Evolutionary conservation across 805 yeast genomes (phyloP), one percentile per base, ranked within the genome.

Genomic region (Barnettozyma salicaria): DNA sequence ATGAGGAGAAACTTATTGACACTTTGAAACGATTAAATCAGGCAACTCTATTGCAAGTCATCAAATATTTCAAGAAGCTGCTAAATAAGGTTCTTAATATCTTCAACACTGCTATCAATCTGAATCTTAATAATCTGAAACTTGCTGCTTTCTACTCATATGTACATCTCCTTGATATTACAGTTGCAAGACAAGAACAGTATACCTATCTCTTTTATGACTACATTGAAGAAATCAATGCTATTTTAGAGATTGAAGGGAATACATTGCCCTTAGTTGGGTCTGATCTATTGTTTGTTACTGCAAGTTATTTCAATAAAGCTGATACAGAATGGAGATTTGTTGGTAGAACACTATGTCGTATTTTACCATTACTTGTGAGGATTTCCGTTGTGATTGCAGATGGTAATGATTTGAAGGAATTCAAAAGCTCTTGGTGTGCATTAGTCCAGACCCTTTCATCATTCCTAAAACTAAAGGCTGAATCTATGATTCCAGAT

Each of bases 171-270:
- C 56, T 82, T 23, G 86, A 80, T 55, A 65, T 76, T 34, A 67
- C 79, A 13, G 63, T 80, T 48, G 85, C 82, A 3, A 72, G 80
- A 50, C 78, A 78, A 50, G 80, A 77, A 42, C 80, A 76, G 44
- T 76, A 77, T 56, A 64, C 73, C 28, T 72, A 73, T 43, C 50
- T 79, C 48, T 68, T 80, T 47, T 76, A 76, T 34, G 63, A 67
- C 10, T 77, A 76, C 45, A 55, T 71, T 27, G 47, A 55, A 7
- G 40, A 40, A 19, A 20, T 40, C n/a, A 20, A 11, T 4, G 30
- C 19, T 14, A 6, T 37, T 12, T 16, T 28, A 6, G 59, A 60
- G 7, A 34, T 38, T 7, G 38, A 45, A 14, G 42, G 48, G 21
- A 41, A 46, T 7, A 51, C 59, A 8, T 55, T 73, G 5, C 76